Conservation (phyloP, 768 basidiomycete species). For the Hypsizygus marmoreus region DNA sequence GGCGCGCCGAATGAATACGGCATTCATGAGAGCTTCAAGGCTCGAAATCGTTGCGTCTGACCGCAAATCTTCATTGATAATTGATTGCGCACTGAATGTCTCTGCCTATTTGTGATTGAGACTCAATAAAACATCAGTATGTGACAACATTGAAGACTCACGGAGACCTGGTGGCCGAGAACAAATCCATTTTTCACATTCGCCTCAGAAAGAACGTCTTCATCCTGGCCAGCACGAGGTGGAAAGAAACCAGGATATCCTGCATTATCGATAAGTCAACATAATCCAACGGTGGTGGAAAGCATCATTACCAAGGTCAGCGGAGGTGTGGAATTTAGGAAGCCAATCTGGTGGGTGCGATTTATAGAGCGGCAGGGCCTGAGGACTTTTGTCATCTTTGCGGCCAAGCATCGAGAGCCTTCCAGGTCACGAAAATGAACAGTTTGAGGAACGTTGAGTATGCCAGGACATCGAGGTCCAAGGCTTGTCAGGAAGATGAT, state of each 20-base stretch:
- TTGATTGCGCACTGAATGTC: slow-evolving; percentile 58
- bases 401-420: slow-evolving; percentile 35
- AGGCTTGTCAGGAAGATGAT: too few relatives aligned
- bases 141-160: slow-evolving; percentile 31
- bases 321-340: slow-evolving; percentile 61
- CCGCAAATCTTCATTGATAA: slow-evolving; percentile 52
- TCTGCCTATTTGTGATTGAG: slow-evolving; percentile 49
- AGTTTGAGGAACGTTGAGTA: background rate
- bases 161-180: slow-evolving; percentile 55
- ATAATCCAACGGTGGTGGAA: background rate
- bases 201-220: slow-evolving; percentile 65
- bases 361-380: slow-evolving; percentile 55
- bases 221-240: slow-evolving; percentile 72
- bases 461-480: slow-evolving; percentile 9
- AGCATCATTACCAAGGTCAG: slow-evolving; percentile 61
- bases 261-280: slow-evolving; percentile 25
- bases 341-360: slow-evolving; percentile 75
- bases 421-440: slow-evolving; percentile 7
- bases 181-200: slow-evolving; percentile 70
- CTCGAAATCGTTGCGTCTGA: slow-evolving; percentile 54
- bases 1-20: slow-evolving; percentile 66
- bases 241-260: slow-evolving; percentile 81
- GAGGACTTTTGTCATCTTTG: slow-evolving; percentile 31
- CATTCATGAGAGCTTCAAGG: slow-evolving; percentile 75
- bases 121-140: background rate